Evolutionary conservation across 208 protist genomes (phyloP).

Genomic region (Leishmania turanica): DNA sequence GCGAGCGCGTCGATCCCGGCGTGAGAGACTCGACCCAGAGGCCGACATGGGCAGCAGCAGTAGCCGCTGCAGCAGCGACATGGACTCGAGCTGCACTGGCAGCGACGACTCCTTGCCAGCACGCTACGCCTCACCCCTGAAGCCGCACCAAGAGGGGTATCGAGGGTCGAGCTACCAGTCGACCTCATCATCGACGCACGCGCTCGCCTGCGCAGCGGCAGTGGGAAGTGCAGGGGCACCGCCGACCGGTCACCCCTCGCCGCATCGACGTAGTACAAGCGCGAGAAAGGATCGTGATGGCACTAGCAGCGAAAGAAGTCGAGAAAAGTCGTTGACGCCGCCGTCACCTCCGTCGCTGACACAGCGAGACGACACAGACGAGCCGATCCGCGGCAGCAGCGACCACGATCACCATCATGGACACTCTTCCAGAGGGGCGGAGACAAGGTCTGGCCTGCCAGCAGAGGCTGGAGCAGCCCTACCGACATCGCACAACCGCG

Average conservation of each 20-base stretch:
- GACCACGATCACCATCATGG: background rate
- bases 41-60: slow-evolving; percentile 32
- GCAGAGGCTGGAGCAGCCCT: background rate
- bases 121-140: slow-evolving; percentile 13
- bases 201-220: background rate
- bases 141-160: background rate
- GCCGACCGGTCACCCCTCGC: slow-evolving; percentile 1
- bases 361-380: background rate
- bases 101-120: slow-evolving; percentile 13
- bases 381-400: background rate
- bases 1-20: slow-evolving; percentile 1
- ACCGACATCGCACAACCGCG: background rate
- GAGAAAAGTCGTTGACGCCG: background rate
- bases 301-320: background rate
- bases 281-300: background rate
- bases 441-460: background rate
- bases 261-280: background rate
- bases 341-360: slow-evolving; percentile 1
- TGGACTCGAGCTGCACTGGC: background rate
- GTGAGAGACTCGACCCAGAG: slow-evolving; percentile 32
- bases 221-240: background rate
- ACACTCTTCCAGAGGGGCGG: background rate
- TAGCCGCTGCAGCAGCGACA: slow-evolving; percentile 5
- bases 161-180: background rate
- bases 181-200: background rate